These are phyloP conservation scores for Carex cristatella DNA, from an alignment of 176 grass and related monocot species.

Conservation along the genomic window DNA sequence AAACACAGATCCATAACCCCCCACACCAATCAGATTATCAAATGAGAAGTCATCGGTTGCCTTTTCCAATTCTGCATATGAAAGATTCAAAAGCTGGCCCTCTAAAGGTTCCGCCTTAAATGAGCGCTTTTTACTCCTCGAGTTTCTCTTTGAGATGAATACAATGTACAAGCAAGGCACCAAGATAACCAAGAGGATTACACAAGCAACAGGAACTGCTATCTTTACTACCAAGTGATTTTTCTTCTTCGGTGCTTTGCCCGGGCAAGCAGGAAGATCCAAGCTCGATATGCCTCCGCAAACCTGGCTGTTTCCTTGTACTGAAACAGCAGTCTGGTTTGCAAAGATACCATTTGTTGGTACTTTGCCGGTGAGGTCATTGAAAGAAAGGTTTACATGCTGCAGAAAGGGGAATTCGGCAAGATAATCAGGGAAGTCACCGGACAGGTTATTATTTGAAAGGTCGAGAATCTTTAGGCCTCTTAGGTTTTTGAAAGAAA, in stretches of 20 bases:
- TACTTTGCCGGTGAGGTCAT: constrained; percentile 30
- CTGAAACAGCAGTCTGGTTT: neutral
- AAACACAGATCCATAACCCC: constrained; percentile 38
- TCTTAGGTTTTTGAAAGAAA: constrained; percentile 45
- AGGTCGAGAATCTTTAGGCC: constrained; percentile 62
- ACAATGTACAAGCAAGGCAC: neutral
- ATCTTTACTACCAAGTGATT: constrained; percentile 11
- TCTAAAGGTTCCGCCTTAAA: neutral
- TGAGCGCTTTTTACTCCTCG: neutral
- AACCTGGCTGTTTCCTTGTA: constrained; percentile 14
- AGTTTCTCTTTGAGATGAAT: constrained; percentile 1
- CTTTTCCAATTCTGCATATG: constrained; percentile 34
- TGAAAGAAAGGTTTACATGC: constrained; percentile 36
- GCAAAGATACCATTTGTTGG: constrained; percentile 20
- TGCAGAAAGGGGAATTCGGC: neutral
- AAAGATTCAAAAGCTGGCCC: constrained; percentile 29
- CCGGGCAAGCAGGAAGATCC: constrained; percentile 3
- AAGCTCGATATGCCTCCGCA: constrained; percentile 26
- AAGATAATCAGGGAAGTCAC: constrained; percentile 18
- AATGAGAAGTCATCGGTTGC: constrained; percentile 41
- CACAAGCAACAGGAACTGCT: constrained; percentile 4
- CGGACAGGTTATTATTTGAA: constrained; percentile 65
- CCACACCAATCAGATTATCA: constrained; percentile 36
- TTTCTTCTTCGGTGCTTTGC: neutral
- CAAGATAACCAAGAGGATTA: constrained; percentile 17